Evolutionary conservation across 306 rosid species (phyloP).

Genomic region (Ammopiptanthus mongolicus): DNA sequence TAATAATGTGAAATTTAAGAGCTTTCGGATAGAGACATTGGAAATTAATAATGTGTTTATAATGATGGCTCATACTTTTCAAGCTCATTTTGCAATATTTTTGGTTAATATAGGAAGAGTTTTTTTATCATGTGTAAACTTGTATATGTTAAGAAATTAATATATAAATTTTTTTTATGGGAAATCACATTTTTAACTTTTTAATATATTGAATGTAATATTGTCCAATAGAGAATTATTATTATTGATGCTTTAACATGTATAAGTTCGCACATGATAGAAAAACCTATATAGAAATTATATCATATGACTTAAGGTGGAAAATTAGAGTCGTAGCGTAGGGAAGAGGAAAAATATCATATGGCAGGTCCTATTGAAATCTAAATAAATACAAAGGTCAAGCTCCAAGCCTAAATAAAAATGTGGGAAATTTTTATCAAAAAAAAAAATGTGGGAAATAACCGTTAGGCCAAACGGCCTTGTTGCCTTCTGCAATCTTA

Average conservation of each 20-base stretch:
- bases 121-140: too few species aligned
- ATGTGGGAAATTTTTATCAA: not conserved
- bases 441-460: not conserved
- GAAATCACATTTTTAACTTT: too few species aligned
- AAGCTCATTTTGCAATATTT: not conserved
- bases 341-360: not conserved
- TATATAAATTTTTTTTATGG: too few species aligned
- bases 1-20: not conserved
- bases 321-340: not conserved
- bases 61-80: not conserved
- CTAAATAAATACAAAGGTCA: not conserved
- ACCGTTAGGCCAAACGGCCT: too few species aligned
- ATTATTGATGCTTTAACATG: too few species aligned
- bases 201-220: too few species aligned
- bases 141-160: too few species aligned
- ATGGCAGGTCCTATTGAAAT: not conserved
- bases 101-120: not conserved
- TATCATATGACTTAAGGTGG: not conserved
- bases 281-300: too few species aligned
- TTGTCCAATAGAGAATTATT: too few species aligned
- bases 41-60: not conserved
- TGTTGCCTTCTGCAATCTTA: too few species aligned
- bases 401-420: not conserved
- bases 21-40: constrained; percentile 1
- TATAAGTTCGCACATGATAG: too few species aligned